Percentiles rank a stretch among this genome's conserved stretches.
Conservation (phyloP, 2,329 filamentous ascomycete species). For the Elsinoe perseae region DNA sequence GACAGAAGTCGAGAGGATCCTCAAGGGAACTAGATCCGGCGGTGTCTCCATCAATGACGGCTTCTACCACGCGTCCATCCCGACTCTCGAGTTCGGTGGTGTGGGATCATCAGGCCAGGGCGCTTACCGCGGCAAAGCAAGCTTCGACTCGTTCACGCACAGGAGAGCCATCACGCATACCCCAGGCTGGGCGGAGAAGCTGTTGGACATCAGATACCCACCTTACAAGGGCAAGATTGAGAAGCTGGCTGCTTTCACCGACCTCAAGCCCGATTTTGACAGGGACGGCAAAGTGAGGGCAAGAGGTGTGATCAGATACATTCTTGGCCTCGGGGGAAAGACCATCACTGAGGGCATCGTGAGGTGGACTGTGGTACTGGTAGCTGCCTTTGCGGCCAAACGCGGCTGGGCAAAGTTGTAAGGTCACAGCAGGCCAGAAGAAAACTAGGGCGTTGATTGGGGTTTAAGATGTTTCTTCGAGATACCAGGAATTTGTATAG, state of each 20-base stretch:
- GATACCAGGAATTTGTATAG: background rate
- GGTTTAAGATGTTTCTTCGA: background rate
- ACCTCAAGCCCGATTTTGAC: constrained; percentile 53
- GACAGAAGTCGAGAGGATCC: constrained; percentile 61
- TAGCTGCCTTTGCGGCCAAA: constrained; percentile 7
- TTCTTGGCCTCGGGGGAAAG: constrained; percentile 27
- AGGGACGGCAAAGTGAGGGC: constrained; percentile 40
- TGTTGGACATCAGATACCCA: constrained; percentile 61
- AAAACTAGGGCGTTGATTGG: background rate
- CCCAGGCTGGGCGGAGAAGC: constrained; percentile 58
- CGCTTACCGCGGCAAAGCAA: constrained; percentile 68
- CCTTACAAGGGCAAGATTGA: constrained; percentile 52
- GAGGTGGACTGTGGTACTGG: constrained; percentile 23
- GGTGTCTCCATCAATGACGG: constrained; percentile 48
- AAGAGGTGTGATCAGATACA: constrained; percentile 26
- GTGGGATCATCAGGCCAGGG: constrained; percentile 73
- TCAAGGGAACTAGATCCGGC: constrained; percentile 43
- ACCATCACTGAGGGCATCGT: constrained; percentile 22
- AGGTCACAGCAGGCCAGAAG: background rate
- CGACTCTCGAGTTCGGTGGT: constrained; percentile 71
- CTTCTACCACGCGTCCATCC: constrained; percentile 63
- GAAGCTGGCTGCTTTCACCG: constrained; percentile 44
- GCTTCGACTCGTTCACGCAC: constrained; percentile 62
- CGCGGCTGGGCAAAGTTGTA: background rate
- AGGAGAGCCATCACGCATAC: constrained; percentile 53